A percentile compares a stretch with the other conserved stretches of the same genome.
These are phyloP conservation scores for Lunasporangiospora selenospora DNA, from an alignment of 192 early-diverging fungal species.

Conservation along the genomic window DNA sequence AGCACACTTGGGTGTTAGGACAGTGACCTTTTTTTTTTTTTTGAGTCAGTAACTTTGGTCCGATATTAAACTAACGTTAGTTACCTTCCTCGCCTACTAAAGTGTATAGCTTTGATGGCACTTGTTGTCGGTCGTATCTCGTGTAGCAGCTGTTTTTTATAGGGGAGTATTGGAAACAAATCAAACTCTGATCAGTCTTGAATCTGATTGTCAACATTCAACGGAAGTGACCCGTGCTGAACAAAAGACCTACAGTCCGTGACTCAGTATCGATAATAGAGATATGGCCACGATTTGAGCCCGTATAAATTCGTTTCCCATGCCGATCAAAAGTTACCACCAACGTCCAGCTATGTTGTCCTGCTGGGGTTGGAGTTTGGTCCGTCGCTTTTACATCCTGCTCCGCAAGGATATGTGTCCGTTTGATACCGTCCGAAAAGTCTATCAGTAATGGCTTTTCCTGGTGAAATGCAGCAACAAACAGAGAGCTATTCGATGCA, in stretches of 20 bases:
- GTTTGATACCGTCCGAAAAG: slow-evolving; percentile 44
- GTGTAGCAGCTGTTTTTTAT: slow-evolving; percentile 3
- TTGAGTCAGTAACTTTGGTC: not conserved
- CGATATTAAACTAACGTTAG: slow-evolving; percentile 11
- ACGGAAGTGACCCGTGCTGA: slow-evolving; percentile 10
- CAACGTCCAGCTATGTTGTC: slow-evolving; percentile 23
- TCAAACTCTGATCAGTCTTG: not conserved
- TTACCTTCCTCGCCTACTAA: slow-evolving; percentile 73
- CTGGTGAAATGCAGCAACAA: slow-evolving; percentile 58
- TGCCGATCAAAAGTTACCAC: slow-evolving; percentile 41
- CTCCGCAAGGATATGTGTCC: slow-evolving; percentile 13
- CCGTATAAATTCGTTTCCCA: slow-evolving; percentile 67
- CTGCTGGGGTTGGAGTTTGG: slow-evolving; percentile 24
- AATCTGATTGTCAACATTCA: slow-evolving; percentile 2
- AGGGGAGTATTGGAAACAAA: not conserved
- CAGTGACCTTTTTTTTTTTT: too few species aligned
- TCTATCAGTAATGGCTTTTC: slow-evolving; percentile 57
- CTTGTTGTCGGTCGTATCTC: slow-evolving; percentile 49
- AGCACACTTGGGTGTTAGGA: too few species aligned
- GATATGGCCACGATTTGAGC: slow-evolving; percentile 71
- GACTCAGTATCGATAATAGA: slow-evolving; percentile 63
- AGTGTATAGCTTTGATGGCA: slow-evolving; percentile 66
- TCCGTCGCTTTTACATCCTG: slow-evolving; percentile 5
- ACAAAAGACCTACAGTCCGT: slow-evolving; percentile 51
- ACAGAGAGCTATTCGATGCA: slow-evolving; percentile 49